Conservation (phyloP, 1,139 yeast genomes). For the Sugiyamaella grinbergsii region DNA sequence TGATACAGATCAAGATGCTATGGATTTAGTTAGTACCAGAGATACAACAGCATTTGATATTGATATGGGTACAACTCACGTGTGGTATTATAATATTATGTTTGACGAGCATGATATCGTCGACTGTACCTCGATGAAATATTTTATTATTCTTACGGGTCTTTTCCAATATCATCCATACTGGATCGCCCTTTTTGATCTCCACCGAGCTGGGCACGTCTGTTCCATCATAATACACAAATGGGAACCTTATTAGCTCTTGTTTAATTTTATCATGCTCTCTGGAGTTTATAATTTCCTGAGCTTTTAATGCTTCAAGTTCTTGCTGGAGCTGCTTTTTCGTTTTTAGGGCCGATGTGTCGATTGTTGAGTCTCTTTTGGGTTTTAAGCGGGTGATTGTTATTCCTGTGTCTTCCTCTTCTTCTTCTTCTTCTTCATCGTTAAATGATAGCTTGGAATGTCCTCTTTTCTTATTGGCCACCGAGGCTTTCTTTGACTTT, state of each 20-base stretch:
- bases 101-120: conserved; percentile 35
- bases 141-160: conserved; percentile 30
- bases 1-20: conserved; percentile 32
- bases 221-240: conserved; percentile 32
- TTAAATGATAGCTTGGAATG: conserved; percentile 9
- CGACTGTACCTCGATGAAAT: conserved; percentile 34
- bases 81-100: conserved; percentile 37
- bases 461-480: background rate
- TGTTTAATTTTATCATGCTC: conserved; percentile 19
- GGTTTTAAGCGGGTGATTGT: background rate
- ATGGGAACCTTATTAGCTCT: conserved; percentile 24
- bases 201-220: conserved; percentile 28
- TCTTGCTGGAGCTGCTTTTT: conserved; percentile 16
- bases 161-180: conserved; percentile 35
- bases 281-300: conserved; percentile 17
- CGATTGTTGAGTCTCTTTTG: conserved; percentile 26
- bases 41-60: background rate
- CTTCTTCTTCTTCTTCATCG: conserved; percentile 6
- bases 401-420: background rate
- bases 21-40: background rate
- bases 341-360: conserved; percentile 23
- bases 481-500: background rate
- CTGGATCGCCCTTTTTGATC: conserved; percentile 34
- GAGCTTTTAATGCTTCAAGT: conserved; percentile 24
- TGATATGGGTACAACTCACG: background rate